Evolutionary conservation across 2,329 filamentous ascomycete genomes (phyloP).

Genomic region (Cercospora sp.): DNA sequence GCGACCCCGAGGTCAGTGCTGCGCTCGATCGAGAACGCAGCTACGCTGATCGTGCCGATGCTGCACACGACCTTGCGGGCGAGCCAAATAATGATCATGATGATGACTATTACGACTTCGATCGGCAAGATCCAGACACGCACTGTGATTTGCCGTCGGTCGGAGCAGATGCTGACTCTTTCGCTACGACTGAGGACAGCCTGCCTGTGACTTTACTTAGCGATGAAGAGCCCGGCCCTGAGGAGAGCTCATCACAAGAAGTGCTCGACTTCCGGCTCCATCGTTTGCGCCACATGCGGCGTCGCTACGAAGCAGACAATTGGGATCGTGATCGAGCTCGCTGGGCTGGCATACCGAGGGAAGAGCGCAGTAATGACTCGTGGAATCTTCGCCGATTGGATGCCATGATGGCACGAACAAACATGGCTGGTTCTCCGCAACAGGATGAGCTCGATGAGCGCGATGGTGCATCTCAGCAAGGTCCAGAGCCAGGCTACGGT

Average conservation of each 20-base stretch:
- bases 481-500: constrained; percentile 12
- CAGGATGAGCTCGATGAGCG: constrained; percentile 28
- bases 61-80: constrained; percentile 22
- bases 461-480: constrained; percentile 21
- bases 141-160: constrained; percentile 33
- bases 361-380: constrained; percentile 26
- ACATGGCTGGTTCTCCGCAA: constrained; percentile 27
- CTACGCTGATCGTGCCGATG: constrained; percentile 23
- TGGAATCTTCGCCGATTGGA: constrained; percentile 30
- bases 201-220: constrained; percentile 32
- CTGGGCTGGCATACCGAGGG: constrained; percentile 17
- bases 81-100: constrained; percentile 22
- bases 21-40: constrained; percentile 21
- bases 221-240: constrained; percentile 36
- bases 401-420: constrained; percentile 32
- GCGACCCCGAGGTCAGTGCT: constrained; percentile 34
- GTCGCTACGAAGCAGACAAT: constrained; percentile 30
- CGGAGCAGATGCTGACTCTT: constrained; percentile 19
- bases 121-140: constrained; percentile 26
- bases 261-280: constrained; percentile 38
- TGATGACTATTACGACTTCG: constrained; percentile 27
- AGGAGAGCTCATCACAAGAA: constrained; percentile 36
- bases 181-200: constrained; percentile 7
- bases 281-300: constrained; percentile 33
- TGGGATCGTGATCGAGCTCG: constrained; percentile 30